A percentile compares a stretch with the other conserved stretches of the same genome.
Conservation (phyloP, 495 filamentous ascomycete genomes). For the Penicillium fimorum region DNA sequence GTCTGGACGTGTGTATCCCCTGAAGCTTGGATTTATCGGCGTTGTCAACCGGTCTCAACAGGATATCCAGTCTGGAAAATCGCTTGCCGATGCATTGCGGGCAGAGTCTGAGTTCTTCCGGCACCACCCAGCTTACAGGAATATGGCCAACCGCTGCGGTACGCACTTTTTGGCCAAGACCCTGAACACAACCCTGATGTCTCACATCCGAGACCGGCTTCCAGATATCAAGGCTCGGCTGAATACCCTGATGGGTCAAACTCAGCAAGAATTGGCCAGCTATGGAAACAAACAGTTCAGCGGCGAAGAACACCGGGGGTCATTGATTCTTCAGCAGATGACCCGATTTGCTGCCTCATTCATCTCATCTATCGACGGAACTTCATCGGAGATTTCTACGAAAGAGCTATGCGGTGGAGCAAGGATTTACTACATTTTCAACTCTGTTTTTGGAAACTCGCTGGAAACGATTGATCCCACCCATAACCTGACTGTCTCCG, state of each 20-base stretch:
- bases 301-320: conserved; percentile 93
- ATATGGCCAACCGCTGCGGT: conserved; percentile 90
- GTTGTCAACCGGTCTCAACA: conserved; percentile 98
- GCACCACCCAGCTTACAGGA: conserved; percentile 94
- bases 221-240: conserved; percentile 97
- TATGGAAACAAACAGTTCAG: conserved; percentile 98
- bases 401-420: conserved; percentile 97
- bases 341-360: conserved; percentile 97
- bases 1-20: conserved; percentile 90
- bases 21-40: conserved; percentile 97
- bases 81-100: conserved; percentile 82
- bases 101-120: conserved; percentile 94
- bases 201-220: conserved; percentile 90
- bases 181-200: conserved; percentile 91
- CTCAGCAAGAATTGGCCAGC: conserved; percentile 96
- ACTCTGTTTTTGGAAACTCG: conserved; percentile 97
- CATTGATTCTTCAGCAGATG: conserved; percentile 94
- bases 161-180: conserved; percentile 96
- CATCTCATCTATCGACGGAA: conserved; percentile 98
- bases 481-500: conserved; percentile 88
- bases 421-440: conserved; percentile 99
- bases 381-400: conserved; percentile 96
- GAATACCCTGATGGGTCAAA: conserved; percentile 98
- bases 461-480: conserved; percentile 95
- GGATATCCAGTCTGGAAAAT: conserved; percentile 94